These are phyloP conservation scores for Cajanus cajan DNA, from an alignment of 306 rosid species.

Conservation along the genomic window DNA sequence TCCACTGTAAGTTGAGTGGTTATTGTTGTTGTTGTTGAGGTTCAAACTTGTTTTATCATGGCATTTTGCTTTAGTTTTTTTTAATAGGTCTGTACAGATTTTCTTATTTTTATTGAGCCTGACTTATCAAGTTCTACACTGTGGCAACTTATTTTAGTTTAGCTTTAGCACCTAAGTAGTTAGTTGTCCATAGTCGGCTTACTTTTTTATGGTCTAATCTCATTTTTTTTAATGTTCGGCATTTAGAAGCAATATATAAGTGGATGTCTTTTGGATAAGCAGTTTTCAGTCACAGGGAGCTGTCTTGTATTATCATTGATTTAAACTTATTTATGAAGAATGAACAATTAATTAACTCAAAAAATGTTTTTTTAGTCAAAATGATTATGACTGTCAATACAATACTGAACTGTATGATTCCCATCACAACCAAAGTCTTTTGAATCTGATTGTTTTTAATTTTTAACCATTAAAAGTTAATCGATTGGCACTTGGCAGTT, in stretches of 20 bases:
- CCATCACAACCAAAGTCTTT: constrained; percentile 21
- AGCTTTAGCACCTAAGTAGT: constrained; percentile 3
- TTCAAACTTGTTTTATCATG: not conserved
- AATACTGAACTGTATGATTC: constrained; percentile 9
- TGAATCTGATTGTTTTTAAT: constrained; percentile 14
- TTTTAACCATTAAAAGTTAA: constrained; percentile 20
- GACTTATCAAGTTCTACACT: not conserved
- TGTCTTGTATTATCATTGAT: not conserved
- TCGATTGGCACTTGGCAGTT: constrained; percentile 35
- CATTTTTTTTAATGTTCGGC: not conserved
- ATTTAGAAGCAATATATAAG: not conserved
- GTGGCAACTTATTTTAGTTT: not conserved
- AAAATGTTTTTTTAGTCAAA: not conserved
- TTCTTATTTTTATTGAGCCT: too few relatives aligned
- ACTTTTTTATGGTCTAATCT: not conserved
- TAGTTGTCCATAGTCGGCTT: not conserved
- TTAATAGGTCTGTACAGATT: too few relatives aligned
- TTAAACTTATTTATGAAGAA: constrained; percentile 7
- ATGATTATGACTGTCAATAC: not conserved
- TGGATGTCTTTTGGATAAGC: not conserved
- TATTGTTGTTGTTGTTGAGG: not conserved
- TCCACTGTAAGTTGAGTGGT: not conserved
- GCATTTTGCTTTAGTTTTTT: too few relatives aligned
- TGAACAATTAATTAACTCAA: not conserved
- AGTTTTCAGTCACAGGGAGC: not conserved